Percentiles rank a stretch among this genome's conserved stretches.
These are phyloP conservation scores for Pseudogymnoascus sp. DNA, from an alignment of 2,329 filamentous ascomycete genomes.

Conservation along the genomic window DNA sequence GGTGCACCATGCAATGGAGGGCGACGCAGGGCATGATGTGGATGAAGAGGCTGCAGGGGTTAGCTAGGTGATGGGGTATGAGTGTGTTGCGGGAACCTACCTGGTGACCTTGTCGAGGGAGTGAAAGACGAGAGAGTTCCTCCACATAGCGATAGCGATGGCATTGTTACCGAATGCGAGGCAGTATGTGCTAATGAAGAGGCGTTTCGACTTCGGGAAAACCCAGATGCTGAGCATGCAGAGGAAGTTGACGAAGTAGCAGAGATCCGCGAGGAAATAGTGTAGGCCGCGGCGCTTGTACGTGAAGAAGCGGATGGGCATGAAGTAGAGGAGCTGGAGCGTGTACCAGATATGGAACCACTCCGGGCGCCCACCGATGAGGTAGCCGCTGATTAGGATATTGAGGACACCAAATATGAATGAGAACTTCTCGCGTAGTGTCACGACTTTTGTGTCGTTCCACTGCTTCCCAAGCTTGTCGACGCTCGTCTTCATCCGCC, in stretches of 20 bases:
- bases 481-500: slow-evolving; percentile 80
- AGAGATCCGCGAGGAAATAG: slow-evolving; percentile 94
- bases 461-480: slow-evolving; percentile 77
- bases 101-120: slow-evolving; percentile 96
- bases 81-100: slow-evolving; percentile 27
- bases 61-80: neutral
- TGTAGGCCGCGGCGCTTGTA: slow-evolving; percentile 90
- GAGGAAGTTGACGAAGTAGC: slow-evolving; percentile 95
- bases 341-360: slow-evolving; percentile 94
- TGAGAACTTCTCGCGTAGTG: slow-evolving; percentile 82
- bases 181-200: slow-evolving; percentile 89
- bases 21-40: slow-evolving; percentile 98
- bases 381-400: slow-evolving; percentile 91
- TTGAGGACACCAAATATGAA: slow-evolving; percentile 97
- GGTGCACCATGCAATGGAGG: slow-evolving; percentile 84
- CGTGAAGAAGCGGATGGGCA: slow-evolving; percentile 88
- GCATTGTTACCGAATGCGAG: slow-evolving; percentile 95
- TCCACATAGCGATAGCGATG: slow-evolving; percentile 97
- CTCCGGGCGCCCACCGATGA: slow-evolving; percentile 78
- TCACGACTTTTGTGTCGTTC: slow-evolving; percentile 85
- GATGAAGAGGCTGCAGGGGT: slow-evolving; percentile 67
- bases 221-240: slow-evolving; percentile 76
- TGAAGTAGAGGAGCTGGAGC: slow-evolving; percentile 79
- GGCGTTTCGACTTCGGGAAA: slow-evolving; percentile 80
- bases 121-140: slow-evolving; percentile 96